Conservation (phyloP, 306 rosid species). For the Quercus rubra region DNA sequence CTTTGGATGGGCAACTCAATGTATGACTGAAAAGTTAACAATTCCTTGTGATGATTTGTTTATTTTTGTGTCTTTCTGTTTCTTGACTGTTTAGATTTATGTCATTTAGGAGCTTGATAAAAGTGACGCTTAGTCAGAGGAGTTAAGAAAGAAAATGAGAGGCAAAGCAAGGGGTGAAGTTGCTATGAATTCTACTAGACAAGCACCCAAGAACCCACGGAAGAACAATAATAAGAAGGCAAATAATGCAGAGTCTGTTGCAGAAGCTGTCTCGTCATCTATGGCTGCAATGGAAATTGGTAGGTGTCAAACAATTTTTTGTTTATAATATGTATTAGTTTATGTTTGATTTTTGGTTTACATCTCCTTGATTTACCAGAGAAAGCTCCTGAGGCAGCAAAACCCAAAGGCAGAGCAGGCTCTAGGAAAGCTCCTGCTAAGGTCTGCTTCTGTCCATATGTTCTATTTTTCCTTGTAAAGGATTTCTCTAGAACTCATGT, state of each 20-base stretch:
- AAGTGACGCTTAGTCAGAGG: conserved; percentile 40
- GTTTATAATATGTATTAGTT: not conserved
- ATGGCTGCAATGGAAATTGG: conserved; percentile 65
- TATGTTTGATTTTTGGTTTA: not conserved
- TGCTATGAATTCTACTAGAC: too few relatives aligned
- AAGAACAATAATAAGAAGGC: conserved; percentile 1
- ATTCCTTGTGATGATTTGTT: not conserved
- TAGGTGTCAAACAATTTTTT: conserved; percentile 18
- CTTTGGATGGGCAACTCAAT: conserved; percentile 62
- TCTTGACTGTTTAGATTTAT: not conserved
- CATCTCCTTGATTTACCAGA: conserved; percentile 26
- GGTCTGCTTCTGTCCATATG: conserved; percentile 26
- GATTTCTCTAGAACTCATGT: not conserved
- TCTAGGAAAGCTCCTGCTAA: conserved; percentile 51
- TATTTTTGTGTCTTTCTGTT: not conserved
- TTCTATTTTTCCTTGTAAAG: not conserved
- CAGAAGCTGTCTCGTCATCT: conserved; percentile 30
- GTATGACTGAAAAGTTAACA: conserved; percentile 28
- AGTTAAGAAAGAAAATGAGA: too few relatives aligned
- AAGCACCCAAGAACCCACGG: too few relatives aligned
- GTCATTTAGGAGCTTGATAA: conserved; percentile 38
- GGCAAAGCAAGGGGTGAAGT: too few relatives aligned
- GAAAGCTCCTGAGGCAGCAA: conserved; percentile 47
- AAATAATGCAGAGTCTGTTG: conserved; percentile 41
- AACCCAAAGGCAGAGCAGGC: conserved; percentile 54